Conservation (phyloP, 495 filamentous ascomycete species). For the Aspergillus wentii region DNA sequence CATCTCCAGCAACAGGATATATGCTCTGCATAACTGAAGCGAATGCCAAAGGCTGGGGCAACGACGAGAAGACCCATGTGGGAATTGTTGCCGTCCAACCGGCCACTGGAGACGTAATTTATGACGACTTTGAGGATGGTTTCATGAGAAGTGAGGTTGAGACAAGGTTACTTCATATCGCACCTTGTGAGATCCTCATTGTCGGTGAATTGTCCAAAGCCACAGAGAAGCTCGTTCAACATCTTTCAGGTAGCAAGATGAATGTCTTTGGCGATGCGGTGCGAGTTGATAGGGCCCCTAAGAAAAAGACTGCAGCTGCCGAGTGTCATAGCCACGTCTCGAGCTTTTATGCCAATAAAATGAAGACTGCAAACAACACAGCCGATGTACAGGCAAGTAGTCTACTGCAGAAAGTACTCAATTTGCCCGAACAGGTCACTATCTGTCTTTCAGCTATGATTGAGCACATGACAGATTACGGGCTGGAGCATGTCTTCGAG, state of each 20-base stretch:
- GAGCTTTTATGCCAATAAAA: constrained; percentile 87
- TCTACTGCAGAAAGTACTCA: constrained; percentile 81
- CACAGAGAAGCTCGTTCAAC: constrained; percentile 87
- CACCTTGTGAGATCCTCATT: constrained; percentile 93
- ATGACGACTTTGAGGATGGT: constrained; percentile 94
- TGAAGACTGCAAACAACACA: constrained; percentile 53
- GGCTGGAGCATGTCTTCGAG: constrained; percentile 93
- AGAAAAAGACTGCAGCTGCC: constrained; percentile 77
- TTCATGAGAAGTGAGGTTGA: constrained; percentile 98
- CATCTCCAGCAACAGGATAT: constrained; percentile 75
- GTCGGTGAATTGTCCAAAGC: constrained; percentile 89
- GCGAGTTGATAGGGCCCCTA: constrained; percentile 70
- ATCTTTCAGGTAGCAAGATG: constrained; percentile 81
- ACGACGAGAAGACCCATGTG: constrained; percentile 89
- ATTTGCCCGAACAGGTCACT: constrained; percentile 78
- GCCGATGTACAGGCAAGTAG: constrained; percentile 47
- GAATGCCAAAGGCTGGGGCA: constrained; percentile 76
- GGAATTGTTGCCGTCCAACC: constrained; percentile 95
- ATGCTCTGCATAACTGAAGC: constrained; percentile 90
- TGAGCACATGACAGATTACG: constrained; percentile 86
- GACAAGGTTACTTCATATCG: constrained; percentile 88
- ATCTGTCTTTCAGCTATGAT: constrained; percentile 97
- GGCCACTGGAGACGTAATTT: constrained; percentile 91
- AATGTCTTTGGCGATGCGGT: constrained; percentile 92
- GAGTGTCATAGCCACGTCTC: constrained; percentile 86